These are phyloP conservation scores for Calonectria pseudoturangicola DNA, from an alignment of 2,329 filamentous ascomycete genomes.

Conservation along the genomic window DNA sequence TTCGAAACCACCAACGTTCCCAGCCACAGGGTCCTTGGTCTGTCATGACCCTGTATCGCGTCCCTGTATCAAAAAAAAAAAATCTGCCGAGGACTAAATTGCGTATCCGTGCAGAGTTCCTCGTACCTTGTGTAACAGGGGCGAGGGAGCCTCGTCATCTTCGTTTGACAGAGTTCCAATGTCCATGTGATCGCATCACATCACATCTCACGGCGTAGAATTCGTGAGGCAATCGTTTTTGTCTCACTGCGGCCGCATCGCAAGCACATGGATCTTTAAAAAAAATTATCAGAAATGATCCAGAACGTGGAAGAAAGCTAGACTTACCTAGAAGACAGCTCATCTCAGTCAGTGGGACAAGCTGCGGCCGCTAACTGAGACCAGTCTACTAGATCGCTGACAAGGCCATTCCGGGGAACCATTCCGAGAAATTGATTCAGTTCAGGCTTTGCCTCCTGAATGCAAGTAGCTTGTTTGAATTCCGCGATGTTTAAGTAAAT, in stretches of 20 bases:
- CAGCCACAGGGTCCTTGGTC: conserved; percentile 18
- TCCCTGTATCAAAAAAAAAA: conserved; percentile 8
- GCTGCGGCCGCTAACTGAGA: conserved; percentile 45
- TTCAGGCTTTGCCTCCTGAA: conserved; percentile 23
- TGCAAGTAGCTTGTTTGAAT: conserved; percentile 13
- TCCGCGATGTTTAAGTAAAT: conserved; percentile 17
- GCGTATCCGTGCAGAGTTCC: conserved; percentile 15
- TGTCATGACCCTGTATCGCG: conserved; percentile 24
- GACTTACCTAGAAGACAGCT: conserved; percentile 29
- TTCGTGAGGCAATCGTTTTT: conserved; percentile 11
- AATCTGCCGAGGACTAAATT: conserved; percentile 22
- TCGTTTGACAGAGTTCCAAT: not conserved
- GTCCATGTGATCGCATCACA: conserved; percentile 8
- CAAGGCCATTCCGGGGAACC: conserved; percentile 43
- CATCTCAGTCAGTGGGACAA: conserved; percentile 34
- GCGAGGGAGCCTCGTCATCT: conserved; percentile 30
- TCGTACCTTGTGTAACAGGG: conserved; percentile 26
- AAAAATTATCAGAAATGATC: conserved; percentile 9
- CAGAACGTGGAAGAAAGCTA: conserved; percentile 12
- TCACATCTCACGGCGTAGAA: not conserved
- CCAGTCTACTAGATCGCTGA: conserved; percentile 41
- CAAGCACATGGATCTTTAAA: not conserved
- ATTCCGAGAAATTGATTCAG: conserved; percentile 45
- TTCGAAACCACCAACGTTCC: conserved; percentile 24
- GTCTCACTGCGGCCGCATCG: not conserved